phyloP scores from a whole-genome alignment of 2,329 filamentous ascomycete genomes.

The Hymenoscyphus infarciens region DNA sequence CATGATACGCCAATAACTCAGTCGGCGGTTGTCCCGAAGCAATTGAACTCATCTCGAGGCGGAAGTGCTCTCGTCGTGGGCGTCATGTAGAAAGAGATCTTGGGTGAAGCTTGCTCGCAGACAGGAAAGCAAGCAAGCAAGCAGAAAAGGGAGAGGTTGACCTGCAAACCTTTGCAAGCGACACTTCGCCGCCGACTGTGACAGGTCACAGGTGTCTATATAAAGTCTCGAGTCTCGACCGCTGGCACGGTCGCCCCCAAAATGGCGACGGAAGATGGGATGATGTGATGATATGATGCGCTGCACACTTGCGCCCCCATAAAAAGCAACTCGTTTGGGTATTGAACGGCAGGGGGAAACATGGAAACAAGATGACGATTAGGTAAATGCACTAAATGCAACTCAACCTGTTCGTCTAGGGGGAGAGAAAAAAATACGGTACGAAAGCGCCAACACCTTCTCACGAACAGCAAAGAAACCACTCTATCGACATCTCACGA shows the following conservation, averaged over 20 bases:
- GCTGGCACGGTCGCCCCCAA: background rate
- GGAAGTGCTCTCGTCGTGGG: background rate
- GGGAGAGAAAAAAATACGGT: background rate
- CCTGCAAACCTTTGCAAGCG: background rate
- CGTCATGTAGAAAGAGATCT: background rate
- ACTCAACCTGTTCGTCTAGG: background rate
- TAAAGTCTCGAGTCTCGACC: constrained; percentile 1
- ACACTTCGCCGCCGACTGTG: background rate
- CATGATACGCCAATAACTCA: background rate
- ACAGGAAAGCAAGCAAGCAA: background rate
- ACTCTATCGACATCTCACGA: too few species aligned
- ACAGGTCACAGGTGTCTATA: background rate
- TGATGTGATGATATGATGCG: too few species aligned
- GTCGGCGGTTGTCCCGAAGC: background rate
- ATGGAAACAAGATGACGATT: background rate
- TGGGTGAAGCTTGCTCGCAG: background rate
- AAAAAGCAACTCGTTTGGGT: background rate
- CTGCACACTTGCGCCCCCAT: background rate
- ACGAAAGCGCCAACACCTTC: background rate
- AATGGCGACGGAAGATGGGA: background rate
- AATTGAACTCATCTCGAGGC: constrained; percentile 2
- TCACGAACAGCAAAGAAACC: too few species aligned
- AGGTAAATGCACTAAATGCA: background rate
- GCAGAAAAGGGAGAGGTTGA: background rate
- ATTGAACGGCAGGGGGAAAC: constrained; percentile 1